phyloP scores from a whole-genome alignment of 1,284 basidiomycete genomes.

The Neotropicomus parvogracilis region DNA sequence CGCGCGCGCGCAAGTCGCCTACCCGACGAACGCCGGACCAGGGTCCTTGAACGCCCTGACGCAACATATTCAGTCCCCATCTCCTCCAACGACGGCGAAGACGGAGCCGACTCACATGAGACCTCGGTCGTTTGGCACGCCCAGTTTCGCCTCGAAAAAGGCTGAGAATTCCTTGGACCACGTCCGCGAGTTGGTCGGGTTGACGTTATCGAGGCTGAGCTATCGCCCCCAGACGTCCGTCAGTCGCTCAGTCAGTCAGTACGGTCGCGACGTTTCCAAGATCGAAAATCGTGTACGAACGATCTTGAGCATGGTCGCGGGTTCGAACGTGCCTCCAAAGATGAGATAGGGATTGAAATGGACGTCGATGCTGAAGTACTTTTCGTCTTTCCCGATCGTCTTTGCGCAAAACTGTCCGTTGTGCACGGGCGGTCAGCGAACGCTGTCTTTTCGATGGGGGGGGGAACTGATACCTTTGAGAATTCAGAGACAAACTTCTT shows the following conservation, averaged over 20 bases:
- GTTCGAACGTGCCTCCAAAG: constrained; percentile 59
- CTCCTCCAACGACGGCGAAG: too few relatives aligned
- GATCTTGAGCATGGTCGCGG: constrained; percentile 53
- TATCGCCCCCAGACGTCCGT: too few relatives aligned
- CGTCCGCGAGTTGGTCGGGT: constrained; percentile 42
- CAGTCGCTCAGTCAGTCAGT: too few relatives aligned
- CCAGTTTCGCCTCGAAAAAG: constrained; percentile 53
- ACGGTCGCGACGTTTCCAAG: too few relatives aligned
- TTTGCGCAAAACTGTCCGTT: constrained; percentile 36
- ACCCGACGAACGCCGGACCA: constrained; percentile 55
- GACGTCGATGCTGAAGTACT: constrained; percentile 49
- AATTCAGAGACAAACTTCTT: constrained; percentile 57
- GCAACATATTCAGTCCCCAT: constrained; percentile 45
- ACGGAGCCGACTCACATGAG: constrained; percentile 48
- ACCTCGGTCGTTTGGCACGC: constrained; percentile 48
- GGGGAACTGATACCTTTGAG: constrained; percentile 39
- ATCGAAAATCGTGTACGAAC: constrained; percentile 42
- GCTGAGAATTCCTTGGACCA: constrained; percentile 56
- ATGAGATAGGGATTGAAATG: constrained; percentile 55
- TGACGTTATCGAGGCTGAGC: constrained; percentile 57
- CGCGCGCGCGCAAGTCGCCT: constrained; percentile 12
- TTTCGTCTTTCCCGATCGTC: constrained; percentile 51
- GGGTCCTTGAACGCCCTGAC: constrained; percentile 56
- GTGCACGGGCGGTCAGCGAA: too few relatives aligned
- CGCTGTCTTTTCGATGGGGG: background rate